Conservation (phyloP, 768 basidiomycete genomes). For the Megacollybia marginata region DNA sequence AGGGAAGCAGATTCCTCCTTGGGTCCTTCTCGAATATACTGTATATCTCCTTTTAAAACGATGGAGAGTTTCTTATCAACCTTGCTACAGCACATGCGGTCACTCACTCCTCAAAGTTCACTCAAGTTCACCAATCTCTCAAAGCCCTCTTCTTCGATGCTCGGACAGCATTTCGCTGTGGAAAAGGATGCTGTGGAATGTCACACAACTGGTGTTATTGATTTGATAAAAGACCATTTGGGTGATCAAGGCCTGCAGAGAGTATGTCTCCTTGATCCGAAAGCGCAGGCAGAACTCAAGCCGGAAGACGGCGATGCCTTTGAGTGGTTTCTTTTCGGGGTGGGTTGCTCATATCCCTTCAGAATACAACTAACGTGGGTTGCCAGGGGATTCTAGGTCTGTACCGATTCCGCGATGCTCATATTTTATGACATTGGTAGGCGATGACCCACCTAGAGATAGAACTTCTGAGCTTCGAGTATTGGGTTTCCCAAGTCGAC, state of each 20-base stretch:
- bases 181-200: slow-evolving; percentile 27
- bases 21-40: slow-evolving; percentile 91
- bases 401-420: slow-evolving; percentile 4
- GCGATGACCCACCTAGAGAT: slow-evolving; percentile 94
- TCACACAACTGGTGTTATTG: slow-evolving; percentile 45
- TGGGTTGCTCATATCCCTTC: slow-evolving; percentile 23
- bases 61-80: slow-evolving; percentile 3
- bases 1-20: slow-evolving; percentile 55
- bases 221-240: slow-evolving; percentile 40
- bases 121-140: slow-evolving; percentile 89
- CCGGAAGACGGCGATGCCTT: slow-evolving; percentile 78
- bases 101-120: slow-evolving; percentile 53
- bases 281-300: slow-evolving; percentile 57
- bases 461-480: slow-evolving; percentile 83
- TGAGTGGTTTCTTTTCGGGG: slow-evolving; percentile 88
- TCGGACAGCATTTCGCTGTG: slow-evolving; percentile 29
- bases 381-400: slow-evolving; percentile 50
- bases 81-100: slow-evolving; percentile 69
- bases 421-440: slow-evolving; percentile 21
- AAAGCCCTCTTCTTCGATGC: slow-evolving; percentile 49
- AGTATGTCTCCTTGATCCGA: slow-evolving; percentile 94
- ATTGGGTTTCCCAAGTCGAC: slow-evolving; percentile 81
- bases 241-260: slow-evolving; percentile 37
- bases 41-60: slow-evolving; percentile 31
- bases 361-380: slow-evolving; percentile 13